phyloP scores from a whole-genome alignment of 202 grass and related monocot genomes.

The Setaria viridis region DNA sequence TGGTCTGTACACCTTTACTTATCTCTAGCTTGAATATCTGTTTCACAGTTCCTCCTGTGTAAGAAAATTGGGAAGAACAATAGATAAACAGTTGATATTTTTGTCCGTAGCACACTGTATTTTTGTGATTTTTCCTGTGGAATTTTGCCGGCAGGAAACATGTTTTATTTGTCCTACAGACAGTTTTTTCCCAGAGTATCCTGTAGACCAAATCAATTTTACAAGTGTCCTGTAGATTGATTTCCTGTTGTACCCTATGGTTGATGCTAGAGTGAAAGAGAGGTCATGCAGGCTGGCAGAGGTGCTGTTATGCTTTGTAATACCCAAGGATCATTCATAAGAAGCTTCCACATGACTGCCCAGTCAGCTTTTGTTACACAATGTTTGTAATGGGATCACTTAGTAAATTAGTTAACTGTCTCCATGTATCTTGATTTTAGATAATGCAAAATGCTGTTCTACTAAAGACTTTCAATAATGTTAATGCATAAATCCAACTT shows the following conservation, averaged over 20 bases:
- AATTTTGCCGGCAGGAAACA: neutral
- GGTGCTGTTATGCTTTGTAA: neutral
- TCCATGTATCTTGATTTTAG: neutral
- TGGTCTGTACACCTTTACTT: slow-evolving; percentile 49
- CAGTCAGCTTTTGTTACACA: slow-evolving; percentile 12
- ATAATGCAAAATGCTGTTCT: neutral
- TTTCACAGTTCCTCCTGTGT: slow-evolving; percentile 16
- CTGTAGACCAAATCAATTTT: neutral
- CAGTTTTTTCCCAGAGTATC: neutral
- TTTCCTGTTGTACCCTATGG: neutral
- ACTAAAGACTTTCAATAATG: too few relatives aligned
- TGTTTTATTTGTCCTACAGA: neutral
- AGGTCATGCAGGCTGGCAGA: neutral
- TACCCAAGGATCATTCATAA: neutral
- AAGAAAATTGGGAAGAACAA: slow-evolving; percentile 30
- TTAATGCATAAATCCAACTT: too few relatives aligned
- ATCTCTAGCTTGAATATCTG: slow-evolving; percentile 23
- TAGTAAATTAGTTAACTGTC: slow-evolving; percentile 16
- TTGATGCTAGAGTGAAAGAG: neutral
- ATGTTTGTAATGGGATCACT: neutral
- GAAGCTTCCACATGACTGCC: neutral
- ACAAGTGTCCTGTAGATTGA: neutral
- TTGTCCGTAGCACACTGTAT: neutral
- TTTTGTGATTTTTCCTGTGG: neutral
- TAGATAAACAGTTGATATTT: slow-evolving; percentile 5